These are phyloP conservation scores for Hypoxylon sp. DNA, from an alignment of 2,329 filamentous ascomycete genomes.

Conservation along the genomic window DNA sequence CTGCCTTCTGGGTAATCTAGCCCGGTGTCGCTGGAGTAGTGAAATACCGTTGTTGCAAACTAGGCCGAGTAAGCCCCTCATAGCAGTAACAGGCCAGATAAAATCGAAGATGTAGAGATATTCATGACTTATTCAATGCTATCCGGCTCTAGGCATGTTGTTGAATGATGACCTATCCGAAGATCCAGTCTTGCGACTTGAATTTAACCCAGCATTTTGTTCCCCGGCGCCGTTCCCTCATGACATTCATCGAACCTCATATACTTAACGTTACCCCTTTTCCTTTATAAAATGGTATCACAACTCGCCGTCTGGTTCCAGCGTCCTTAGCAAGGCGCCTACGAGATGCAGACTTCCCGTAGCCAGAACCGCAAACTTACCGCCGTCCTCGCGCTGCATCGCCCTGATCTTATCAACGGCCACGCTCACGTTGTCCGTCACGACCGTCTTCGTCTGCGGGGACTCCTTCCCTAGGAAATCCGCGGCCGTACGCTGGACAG, in stretches of 20 bases:
- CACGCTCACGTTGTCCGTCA: conserved; percentile 75
- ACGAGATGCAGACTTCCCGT: conserved; percentile 89
- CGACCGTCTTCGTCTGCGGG: conserved; percentile 53
- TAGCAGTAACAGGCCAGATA: no score
- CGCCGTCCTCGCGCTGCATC: conserved; percentile 45
- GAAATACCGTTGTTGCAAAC: not conserved
- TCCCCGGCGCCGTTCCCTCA: not conserved
- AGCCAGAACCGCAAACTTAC: conserved; percentile 68
- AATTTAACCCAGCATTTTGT: not conserved
- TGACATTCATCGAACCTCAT: not conserved
- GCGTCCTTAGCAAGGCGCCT: conserved; percentile 76
- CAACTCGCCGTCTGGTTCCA: conserved; percentile 59
- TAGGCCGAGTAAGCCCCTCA: not conserved
- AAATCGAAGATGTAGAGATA: no score
- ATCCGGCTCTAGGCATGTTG: not conserved
- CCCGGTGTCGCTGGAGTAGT: not conserved
- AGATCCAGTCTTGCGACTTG: not conserved
- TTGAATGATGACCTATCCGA: conserved; percentile 16
- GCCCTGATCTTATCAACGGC: conserved; percentile 66
- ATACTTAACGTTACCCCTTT: no score
- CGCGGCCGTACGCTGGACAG: conserved; percentile 73
- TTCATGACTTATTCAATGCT: no score
- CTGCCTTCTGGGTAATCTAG: conserved; percentile 11
- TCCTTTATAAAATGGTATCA: no score
- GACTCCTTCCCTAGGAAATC: conserved; percentile 66